A percentile compares a stretch with the other conserved stretches of the same genome.
These are phyloP conservation scores for Auriscalpium vulgare DNA, from an alignment of 768 basidiomycete genomes.

Conservation along the genomic window DNA sequence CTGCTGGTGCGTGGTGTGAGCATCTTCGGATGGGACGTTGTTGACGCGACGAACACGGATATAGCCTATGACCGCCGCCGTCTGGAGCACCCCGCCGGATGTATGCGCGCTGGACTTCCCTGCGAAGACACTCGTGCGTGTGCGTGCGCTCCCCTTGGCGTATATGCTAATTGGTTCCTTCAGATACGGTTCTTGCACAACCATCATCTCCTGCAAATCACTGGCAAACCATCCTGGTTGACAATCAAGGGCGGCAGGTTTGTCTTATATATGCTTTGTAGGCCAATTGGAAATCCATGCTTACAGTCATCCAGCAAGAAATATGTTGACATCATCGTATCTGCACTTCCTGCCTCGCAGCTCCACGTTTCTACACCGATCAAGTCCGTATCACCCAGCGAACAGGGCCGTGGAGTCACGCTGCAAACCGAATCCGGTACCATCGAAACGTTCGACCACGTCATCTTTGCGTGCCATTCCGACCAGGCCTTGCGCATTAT, in stretches of 20 bases:
- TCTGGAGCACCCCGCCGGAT: slow-evolving; percentile 74
- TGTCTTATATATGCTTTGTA: slow-evolving; percentile 4
- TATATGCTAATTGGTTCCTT: background rate
- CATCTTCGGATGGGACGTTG: background rate
- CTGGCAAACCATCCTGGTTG: slow-evolving; percentile 63
- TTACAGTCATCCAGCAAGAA: slow-evolving; percentile 33
- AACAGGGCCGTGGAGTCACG: slow-evolving; percentile 22
- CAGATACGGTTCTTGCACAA: slow-evolving; percentile 68
- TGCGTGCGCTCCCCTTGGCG: background rate
- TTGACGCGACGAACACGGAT: background rate
- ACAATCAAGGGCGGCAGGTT: slow-evolving; percentile 70
- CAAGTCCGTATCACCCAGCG: slow-evolving; percentile 28
- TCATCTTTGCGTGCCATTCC: slow-evolving; percentile 69
- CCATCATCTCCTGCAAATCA: slow-evolving; percentile 66
- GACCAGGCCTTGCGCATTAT: slow-evolving; percentile 50
- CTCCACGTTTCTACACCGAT: slow-evolving; percentile 58
- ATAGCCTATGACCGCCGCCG: slow-evolving; percentile 70
- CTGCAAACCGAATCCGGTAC: slow-evolving; percentile 42
- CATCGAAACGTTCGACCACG: slow-evolving; percentile 50
- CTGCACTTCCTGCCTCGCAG: slow-evolving; percentile 40
- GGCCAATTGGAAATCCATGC: background rate
- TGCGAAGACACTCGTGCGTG: slow-evolving; percentile 48
- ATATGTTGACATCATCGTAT: slow-evolving; percentile 61
- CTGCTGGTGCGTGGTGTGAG: slow-evolving; percentile 44
- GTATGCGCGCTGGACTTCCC: slow-evolving; percentile 66